Evolutionary conservation across 1,284 basidiomycete species (phyloP).

Genomic region (Cutaneotrichosporon sp.): DNA sequence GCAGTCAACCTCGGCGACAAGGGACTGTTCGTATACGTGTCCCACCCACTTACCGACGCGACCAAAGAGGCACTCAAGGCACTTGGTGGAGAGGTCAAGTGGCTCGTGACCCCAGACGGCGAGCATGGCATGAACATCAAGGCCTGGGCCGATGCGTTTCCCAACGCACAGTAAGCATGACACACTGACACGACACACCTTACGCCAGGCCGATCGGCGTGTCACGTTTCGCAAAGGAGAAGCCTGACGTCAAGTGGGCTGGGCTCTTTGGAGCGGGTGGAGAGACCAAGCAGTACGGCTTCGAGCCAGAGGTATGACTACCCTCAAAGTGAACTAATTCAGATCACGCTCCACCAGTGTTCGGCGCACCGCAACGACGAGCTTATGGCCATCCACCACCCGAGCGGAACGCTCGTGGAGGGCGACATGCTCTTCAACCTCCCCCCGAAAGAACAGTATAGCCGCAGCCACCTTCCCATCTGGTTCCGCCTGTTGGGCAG

Average conservation of each 20-base stretch:
- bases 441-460: slow-evolving; percentile 75
- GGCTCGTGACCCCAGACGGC: slow-evolving; percentile 56
- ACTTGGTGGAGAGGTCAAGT: slow-evolving; percentile 71
- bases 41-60: slow-evolving; percentile 70
- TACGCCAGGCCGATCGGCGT: slow-evolving; percentile 53
- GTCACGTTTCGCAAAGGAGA: slow-evolving; percentile 50
- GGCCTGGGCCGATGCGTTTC: slow-evolving; percentile 62
- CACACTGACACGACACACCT: neutral
- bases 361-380: slow-evolving; percentile 81
- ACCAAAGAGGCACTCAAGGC: slow-evolving; percentile 70
- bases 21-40: slow-evolving; percentile 81
- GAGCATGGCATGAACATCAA: slow-evolving; percentile 56
- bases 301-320: slow-evolving; percentile 64
- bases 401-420: slow-evolving; percentile 74
- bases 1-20: slow-evolving; percentile 68
- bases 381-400: slow-evolving; percentile 79
- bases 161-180: slow-evolving; percentile 61
- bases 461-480: slow-evolving; percentile 58
- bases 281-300: slow-evolving; percentile 63
- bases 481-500: slow-evolving; percentile 41
- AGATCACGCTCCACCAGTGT: slow-evolving; percentile 63
- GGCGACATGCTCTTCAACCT: slow-evolving; percentile 91
- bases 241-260: slow-evolving; percentile 54
- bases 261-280: slow-evolving; percentile 50
- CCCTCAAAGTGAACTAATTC: neutral